Evolutionary conservation across 2,329 filamentous ascomycete genomes (phyloP).

Genomic region (Diaporthe capsici): DNA sequence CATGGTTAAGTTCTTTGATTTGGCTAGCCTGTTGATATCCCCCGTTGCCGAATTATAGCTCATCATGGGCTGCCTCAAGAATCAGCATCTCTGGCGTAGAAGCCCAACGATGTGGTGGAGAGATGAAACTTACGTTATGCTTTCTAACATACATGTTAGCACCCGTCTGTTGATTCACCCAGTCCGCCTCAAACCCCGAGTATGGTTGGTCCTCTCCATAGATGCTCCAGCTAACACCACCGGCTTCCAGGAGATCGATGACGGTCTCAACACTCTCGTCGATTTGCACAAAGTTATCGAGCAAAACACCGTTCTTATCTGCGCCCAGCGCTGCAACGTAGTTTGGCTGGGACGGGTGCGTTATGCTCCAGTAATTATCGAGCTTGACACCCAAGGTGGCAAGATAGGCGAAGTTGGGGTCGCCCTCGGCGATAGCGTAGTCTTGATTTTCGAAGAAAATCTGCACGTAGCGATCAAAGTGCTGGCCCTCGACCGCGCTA

Average conservation of each 20-base stretch:
- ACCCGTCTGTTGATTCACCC: constrained; percentile 66
- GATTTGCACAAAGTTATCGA: constrained; percentile 64
- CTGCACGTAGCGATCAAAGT: constrained; percentile 71
- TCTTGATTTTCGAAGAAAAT: constrained; percentile 74
- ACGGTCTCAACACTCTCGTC: constrained; percentile 60
- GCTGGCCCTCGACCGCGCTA: constrained; percentile 63
- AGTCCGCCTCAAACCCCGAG: constrained; percentile 63
- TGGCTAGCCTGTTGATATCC: constrained; percentile 48
- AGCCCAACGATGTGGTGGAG: neutral
- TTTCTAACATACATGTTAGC: constrained; percentile 76
- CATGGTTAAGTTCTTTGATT: constrained; percentile 51
- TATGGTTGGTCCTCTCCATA: constrained; percentile 69
- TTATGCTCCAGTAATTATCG: constrained; percentile 66
- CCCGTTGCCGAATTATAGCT: constrained; percentile 50
- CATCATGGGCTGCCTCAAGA: constrained; percentile 46
- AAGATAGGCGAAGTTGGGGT: constrained; percentile 63
- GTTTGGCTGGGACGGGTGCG: constrained; percentile 74
- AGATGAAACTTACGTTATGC: constrained; percentile 64
- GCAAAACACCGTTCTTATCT: constrained; percentile 68
- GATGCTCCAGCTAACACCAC: constrained; percentile 63
- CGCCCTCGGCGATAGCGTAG: constrained; percentile 63
- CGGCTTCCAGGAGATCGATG: constrained; percentile 64
- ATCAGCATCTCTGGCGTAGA: neutral
- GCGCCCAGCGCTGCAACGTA: constrained; percentile 71
- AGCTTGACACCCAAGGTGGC: constrained; percentile 69